Base-by-base conservation (phyloP, 768 basidiomycete genomes). In the Russula compacta region DNA sequence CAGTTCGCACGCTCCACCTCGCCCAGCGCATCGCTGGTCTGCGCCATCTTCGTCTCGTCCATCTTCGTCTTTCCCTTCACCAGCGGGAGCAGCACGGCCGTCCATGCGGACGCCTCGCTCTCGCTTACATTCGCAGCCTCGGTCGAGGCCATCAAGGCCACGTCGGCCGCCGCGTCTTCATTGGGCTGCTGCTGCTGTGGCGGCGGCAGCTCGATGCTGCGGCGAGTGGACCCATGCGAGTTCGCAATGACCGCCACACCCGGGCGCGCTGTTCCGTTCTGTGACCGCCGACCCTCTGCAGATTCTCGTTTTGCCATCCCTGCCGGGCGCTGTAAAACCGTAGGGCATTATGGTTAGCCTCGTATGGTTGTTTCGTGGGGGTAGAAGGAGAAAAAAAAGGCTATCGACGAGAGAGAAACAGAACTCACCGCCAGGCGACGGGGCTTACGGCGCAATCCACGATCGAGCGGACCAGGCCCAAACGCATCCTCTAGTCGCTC, bases 371-470 rank as follows among this genome's bases (percentile, higher is more conserved):
- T 11, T 21, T 10, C 19, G 14, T 19, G 3, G 32, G 50, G 9
- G 47, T 15, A 12, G 15, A 33, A 7, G 21, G 12, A 32, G 24
- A 29, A 15, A 7, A 29, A 29, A 29, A 29, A 29, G 24, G 24
- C 24, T 29, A 29, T 15, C 8, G 14, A 24, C 7, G 3, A 29
- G 1, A 17, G 19, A 10, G 47, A 21, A 19, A 6, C 2, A 32
- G 5, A 1, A 58, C 61, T 58, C 44, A 62, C 61, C 21, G 61
- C 51, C 17, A 59, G 21, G 11, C 57, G 56, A 44, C 56, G 56
- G 29, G 64, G 64, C n/a, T 63, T 63, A 24, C 59, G 60, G n/a
- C 61, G 56, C 29, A 53, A 9, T n/a, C 64, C 64, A 35, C 64
- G 64, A 3, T 50, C 36, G 29, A 65, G 55, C 11, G 52, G 56